Evolutionary conservation across 352 stramenopile genomes (phyloP), one percentile per base, ranked within the genome.

Genomic region (Globisporangium nagaii): DNA sequence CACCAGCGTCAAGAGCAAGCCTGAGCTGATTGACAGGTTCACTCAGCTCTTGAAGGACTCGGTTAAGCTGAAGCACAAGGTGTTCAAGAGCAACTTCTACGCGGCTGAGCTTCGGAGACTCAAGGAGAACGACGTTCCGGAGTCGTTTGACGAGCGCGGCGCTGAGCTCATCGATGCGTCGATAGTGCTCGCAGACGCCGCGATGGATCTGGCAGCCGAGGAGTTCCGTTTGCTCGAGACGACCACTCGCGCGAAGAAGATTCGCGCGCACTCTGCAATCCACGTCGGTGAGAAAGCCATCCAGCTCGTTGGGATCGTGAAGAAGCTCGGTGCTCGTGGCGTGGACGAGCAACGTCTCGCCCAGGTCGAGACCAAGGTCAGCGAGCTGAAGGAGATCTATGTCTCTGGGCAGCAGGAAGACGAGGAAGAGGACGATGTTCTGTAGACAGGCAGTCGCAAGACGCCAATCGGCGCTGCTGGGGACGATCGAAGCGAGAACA

Each of bases 11-110:
- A 95, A 92, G 53, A 86, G 84, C 52, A 95, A 95, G 62, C 70
- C 69, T 0, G 83, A 92, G 58, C 53, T 93, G 45, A 89, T 95
- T 25, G 80, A 91, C 67, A 89, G 86, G 59, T 95, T 93, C 52
- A 90, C 79, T 17, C 76, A 88, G 28, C 53, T 95, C 25, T 51
- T 95, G n/a, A 95, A 95, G 35, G 83, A 95, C 36, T 72, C 76
- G 0, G 85, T 95, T 32, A 92, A 93, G 55, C 69, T 93, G 27
- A 90, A 91, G 57, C 85, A 93, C 70, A 95, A 95, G 63, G 73
- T 95, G 44, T 95, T 93, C 64, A 91, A 91, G 62, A 91, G 79
- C 53, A 62, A 63, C 4, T 72, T 75, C 6, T 95, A 85, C 46
- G 44, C 62, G 1, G 52, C 65, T 0, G 82, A 95, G 59, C 52